Percentiles rank a stretch among this genome's conserved stretches.
phyloP scores from a whole-genome alignment of 2,329 filamentous ascomycete genomes.

The Xylaria sp. region DNA sequence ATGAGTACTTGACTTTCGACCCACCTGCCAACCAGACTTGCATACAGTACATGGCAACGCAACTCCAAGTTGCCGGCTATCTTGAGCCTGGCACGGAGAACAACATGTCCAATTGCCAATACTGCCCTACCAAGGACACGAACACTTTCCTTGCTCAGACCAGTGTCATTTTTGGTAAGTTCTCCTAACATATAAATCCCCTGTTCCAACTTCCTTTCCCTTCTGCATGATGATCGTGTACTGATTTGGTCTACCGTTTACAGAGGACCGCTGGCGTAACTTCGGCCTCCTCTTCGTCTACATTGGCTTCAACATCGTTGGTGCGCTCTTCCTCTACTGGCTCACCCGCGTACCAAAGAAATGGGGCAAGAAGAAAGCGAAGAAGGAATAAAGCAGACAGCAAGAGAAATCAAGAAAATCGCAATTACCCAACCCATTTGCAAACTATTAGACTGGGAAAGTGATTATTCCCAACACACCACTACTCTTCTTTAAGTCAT shows the following conservation, averaged over 20 bases:
- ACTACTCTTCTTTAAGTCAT: slow-evolving; percentile 11
- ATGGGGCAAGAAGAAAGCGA: slow-evolving; percentile 45
- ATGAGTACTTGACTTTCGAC: slow-evolving; percentile 72
- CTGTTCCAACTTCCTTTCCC: neutral
- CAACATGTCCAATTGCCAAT: slow-evolving; percentile 59
- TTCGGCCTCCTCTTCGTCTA: slow-evolving; percentile 66
- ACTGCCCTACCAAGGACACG: slow-evolving; percentile 52
- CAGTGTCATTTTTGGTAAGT: slow-evolving; percentile 57
- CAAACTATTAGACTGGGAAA: slow-evolving; percentile 1
- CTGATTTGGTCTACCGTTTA: slow-evolving; percentile 28
- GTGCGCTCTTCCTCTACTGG: slow-evolving; percentile 66
- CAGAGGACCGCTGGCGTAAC: slow-evolving; percentile 64
- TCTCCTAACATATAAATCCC: neutral
- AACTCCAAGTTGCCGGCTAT: slow-evolving; percentile 58
- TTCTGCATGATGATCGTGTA: neutral
- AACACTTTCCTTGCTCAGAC: slow-evolving; percentile 53
- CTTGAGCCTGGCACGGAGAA: slow-evolving; percentile 51
- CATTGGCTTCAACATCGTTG: slow-evolving; percentile 65
- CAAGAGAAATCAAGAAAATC: neutral
- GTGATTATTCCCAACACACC: slow-evolving; percentile 8
- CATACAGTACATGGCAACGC: slow-evolving; percentile 62
- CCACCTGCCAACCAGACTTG: slow-evolving; percentile 67
- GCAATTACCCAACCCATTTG: neutral
- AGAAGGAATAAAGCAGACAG: slow-evolving; percentile 41
- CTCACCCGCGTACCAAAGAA: slow-evolving; percentile 58